Evolutionary conservation across 306 rosid genomes (phyloP).

Genomic region (Citrullus colocynthis): DNA sequence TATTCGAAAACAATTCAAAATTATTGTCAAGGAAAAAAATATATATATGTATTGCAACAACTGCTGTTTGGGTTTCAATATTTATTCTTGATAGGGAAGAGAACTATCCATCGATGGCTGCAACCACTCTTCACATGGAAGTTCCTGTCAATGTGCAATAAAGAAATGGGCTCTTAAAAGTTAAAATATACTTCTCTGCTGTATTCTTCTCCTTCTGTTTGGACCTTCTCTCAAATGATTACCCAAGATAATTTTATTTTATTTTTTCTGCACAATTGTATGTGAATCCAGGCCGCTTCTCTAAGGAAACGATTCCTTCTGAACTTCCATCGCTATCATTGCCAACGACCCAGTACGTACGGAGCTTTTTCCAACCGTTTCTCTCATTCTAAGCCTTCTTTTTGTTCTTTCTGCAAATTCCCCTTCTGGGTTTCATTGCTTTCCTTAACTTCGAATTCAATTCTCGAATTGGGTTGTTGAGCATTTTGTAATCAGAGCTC

Average conservation of each 20-base stretch:
- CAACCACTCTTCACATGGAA: slow-evolving; percentile 6
- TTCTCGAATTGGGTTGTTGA: background rate
- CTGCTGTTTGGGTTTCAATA: background rate
- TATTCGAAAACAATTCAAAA: no score
- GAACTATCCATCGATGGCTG: slow-evolving; percentile 2
- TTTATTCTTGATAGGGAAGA: slow-evolving; percentile 3
- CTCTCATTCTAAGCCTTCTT: background rate
- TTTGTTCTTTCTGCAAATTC: background rate
- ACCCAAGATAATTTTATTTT: background rate
- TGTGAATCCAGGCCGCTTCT: background rate
- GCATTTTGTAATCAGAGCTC: background rate
- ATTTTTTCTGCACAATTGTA: background rate
- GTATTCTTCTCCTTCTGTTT: background rate
- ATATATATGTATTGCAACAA: background rate
- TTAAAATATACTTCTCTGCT: background rate
- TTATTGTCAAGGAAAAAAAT: background rate
- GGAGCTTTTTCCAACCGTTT: background rate
- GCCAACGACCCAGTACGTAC: slow-evolving; percentile 1
- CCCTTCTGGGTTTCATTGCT: background rate
- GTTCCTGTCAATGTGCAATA: background rate
- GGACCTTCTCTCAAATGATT: slow-evolving; percentile 1
- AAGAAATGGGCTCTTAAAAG: background rate
- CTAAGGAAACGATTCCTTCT: background rate
- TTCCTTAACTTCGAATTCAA: slow-evolving; percentile 8
- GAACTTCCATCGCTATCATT: slow-evolving; percentile 1